Percentiles rank a stretch among this genome's conserved stretches.
Conservation (phyloP, 768 basidiomycete species). For the Lentinula boryana region DNA sequence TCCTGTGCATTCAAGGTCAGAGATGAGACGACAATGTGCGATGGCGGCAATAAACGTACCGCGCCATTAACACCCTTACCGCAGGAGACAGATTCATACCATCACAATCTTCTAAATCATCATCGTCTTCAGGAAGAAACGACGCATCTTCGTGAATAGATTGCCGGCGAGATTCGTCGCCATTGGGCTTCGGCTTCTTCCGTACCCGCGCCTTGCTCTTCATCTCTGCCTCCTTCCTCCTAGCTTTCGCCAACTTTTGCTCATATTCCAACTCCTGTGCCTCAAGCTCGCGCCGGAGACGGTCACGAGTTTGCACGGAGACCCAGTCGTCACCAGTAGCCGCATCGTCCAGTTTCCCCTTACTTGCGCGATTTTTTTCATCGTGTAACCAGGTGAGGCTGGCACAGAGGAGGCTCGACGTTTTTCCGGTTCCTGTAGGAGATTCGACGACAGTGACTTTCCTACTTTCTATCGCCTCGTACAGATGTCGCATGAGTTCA, state of each 20-base stretch:
- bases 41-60: constrained; percentile 25
- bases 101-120: constrained; percentile 19
- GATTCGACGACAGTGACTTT: constrained; percentile 83
- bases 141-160: constrained; percentile 49
- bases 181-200: constrained; percentile 37
- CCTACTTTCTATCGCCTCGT: constrained; percentile 65
- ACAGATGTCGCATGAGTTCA: constrained; percentile 85
- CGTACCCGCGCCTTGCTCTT: constrained; percentile 49
- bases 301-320: constrained; percentile 59
- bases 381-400: constrained; percentile 72
- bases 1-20: not conserved
- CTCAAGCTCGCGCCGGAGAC: constrained; percentile 61
- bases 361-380: constrained; percentile 61
- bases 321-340: constrained; percentile 49
- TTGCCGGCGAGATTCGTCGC: constrained; percentile 11
- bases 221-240: constrained; percentile 56
- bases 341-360: constrained; percentile 48
- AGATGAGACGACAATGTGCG: constrained; percentile 14
- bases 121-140: constrained; percentile 65
- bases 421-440: constrained; percentile 91
- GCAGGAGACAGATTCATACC: constrained; percentile 67
- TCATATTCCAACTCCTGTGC: constrained; percentile 60
- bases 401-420: constrained; percentile 72
- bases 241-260: constrained; percentile 49
- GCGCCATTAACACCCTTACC: constrained; percentile 73